These are phyloP conservation scores for Cercis canadensis DNA, from an alignment of 306 rosid genomes.

Conservation along the genomic window DNA sequence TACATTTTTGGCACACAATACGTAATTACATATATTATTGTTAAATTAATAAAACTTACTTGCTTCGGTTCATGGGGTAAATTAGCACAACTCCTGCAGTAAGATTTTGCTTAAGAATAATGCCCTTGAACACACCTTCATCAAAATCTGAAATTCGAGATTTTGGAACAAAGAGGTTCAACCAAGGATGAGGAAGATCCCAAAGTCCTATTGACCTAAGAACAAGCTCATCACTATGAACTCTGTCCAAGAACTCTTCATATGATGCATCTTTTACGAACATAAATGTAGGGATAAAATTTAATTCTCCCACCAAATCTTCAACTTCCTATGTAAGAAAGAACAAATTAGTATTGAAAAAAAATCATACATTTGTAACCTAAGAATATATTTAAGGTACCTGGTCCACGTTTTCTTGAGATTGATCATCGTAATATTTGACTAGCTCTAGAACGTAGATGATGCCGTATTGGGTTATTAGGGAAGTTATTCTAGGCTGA, in stretches of 20 bases:
- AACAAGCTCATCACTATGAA: slow-evolving; percentile 36
- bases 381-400: slow-evolving; percentile 37
- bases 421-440: slow-evolving; percentile 55
- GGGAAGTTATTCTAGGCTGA: slow-evolving; percentile 57
- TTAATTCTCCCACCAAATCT: slow-evolving; percentile 27
- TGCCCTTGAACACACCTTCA: slow-evolving; percentile 46
- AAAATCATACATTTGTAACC: background rate
- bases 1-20: too few relatives aligned
- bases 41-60: slow-evolving; percentile 31
- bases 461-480: slow-evolving; percentile 55
- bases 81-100: slow-evolving; percentile 34
- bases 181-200: slow-evolving; percentile 67
- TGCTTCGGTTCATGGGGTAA: slow-evolving; percentile 50
- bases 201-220: slow-evolving; percentile 46
- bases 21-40: too few relatives aligned
- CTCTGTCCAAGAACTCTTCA: slow-evolving; percentile 50
- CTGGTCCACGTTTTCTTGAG: slow-evolving; percentile 42
- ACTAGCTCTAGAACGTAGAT: slow-evolving; percentile 64
- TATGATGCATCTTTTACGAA: slow-evolving; percentile 49
- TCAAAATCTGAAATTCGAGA: slow-evolving; percentile 50
- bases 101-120: slow-evolving; percentile 48
- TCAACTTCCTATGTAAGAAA: slow-evolving; percentile 28
- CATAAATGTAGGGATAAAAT: slow-evolving; percentile 37
- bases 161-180: slow-evolving; percentile 59
- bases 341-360: too few relatives aligned